Evolutionary conservation across 345 rosid genomes (phyloP).

Genomic region (Salix purpurea): DNA sequence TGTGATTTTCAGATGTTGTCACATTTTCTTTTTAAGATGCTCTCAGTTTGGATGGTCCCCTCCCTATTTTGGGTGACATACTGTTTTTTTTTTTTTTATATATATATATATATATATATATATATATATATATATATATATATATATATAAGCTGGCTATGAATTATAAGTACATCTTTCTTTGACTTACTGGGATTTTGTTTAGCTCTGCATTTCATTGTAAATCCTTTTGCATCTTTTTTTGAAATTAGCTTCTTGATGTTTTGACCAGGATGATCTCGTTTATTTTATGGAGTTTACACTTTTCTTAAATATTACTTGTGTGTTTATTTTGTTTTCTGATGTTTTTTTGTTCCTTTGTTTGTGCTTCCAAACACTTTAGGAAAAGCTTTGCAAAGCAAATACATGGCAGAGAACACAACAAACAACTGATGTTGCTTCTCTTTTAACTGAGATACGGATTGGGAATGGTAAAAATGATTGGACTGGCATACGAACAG

Average conservation of each 20-base stretch:
- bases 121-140: no score
- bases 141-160: not conserved
- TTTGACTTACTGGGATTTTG: not conserved
- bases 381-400: slow-evolving; percentile 98
- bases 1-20: not conserved
- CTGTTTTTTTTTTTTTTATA: no score
- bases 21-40: not conserved
- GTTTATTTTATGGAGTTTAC: not conserved
- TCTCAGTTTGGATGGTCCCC: not conserved
- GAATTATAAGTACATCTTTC: not conserved
- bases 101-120: no score
- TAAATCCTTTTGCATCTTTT: not conserved
- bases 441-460: slow-evolving; percentile 92
- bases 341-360: slow-evolving; percentile 7
- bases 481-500: slow-evolving; percentile 83
- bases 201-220: not conserved
- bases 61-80: slow-evolving; percentile 1
- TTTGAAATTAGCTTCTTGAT: not conserved
- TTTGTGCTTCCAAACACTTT: slow-evolving; percentile 17
- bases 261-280: not conserved
- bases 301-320: not conserved
- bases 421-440: slow-evolving; percentile 80
- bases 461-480: slow-evolving; percentile 92
- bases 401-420: slow-evolving; percentile 93
- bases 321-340: not conserved